Base-by-base conservation (phyloP, 306 rosid species). In the Psophocarpus tetragonolobus region DNA sequence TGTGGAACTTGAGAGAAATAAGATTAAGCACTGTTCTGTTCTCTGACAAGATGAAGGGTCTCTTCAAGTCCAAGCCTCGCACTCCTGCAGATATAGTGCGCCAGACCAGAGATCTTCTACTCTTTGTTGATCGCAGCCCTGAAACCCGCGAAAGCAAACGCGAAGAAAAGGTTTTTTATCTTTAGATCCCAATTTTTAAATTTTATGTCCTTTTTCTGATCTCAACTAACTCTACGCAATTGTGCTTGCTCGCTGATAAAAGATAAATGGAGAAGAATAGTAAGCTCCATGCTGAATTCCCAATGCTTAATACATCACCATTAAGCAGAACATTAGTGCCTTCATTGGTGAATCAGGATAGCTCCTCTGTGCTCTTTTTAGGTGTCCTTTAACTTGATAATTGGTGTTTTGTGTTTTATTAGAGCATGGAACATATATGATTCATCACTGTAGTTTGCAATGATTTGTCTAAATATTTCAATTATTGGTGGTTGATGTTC, bases 51-150 rank as follows among this genome's bases (percentile, higher is more conserved):
- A 95, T 95, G 99, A 95, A 95, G 81, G 90, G 97, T 26, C 89
- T 95, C 53, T 95, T 95, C 90, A 95, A 95, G 87, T 85, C 99
- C 6, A 95, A 95, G 84, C 99, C 97, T 8, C 91, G 97, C 4
- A 95, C 99, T 0, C 99, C 99, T 8, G 83, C 62, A 17, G 99
- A 92, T 23, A 42, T 91, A 3, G 99, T 95, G 5, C 97, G 99
- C 0, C 97, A 91, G 50, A 88, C 99, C 20, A 89, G 97, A 63
- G 99, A 95, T 84, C 96, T 92, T 81, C 97, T 95, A 47, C 70
- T 86, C 26, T 77, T 73, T 6, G 78, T 79, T 11, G 93, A 92
- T 32, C 87, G 92, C 15, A 57, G 10, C 54, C 8, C 87, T 9
- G 94, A 90, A 39, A 15, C 87, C 8, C 91, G 96, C 15, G 99